These are phyloP conservation scores for Mycena galericulata DNA, from an alignment of 768 basidiomycete species.

Conservation along the genomic window DNA sequence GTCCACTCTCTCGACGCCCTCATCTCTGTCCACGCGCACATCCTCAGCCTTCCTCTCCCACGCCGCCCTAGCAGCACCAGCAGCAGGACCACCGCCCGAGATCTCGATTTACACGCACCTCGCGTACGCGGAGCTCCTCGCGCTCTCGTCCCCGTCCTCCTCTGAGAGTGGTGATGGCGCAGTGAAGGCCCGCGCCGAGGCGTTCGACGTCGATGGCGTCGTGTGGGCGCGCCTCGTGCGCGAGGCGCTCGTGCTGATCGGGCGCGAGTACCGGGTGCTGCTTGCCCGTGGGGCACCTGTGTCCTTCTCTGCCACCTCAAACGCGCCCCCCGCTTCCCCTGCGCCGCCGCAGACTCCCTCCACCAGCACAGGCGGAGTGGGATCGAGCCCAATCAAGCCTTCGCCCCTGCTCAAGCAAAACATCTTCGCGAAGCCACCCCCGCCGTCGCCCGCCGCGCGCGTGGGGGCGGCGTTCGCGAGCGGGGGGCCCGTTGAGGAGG, in stretches of 20 bases:
- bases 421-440: constrained; percentile 56
- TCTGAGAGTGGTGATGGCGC: constrained; percentile 37
- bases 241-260: constrained; percentile 70
- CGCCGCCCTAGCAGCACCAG: constrained; percentile 52
- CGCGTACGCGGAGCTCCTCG: constrained; percentile 73
- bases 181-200: constrained; percentile 43
- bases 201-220: constrained; percentile 41
- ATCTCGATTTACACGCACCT: constrained; percentile 70
- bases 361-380: constrained; percentile 31
- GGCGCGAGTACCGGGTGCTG: constrained; percentile 76
- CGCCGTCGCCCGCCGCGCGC: constrained; percentile 62
- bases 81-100: constrained; percentile 51
- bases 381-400: constrained; percentile 42
- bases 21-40: not conserved
- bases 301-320: constrained; percentile 37
- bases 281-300: constrained; percentile 65
- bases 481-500: constrained; percentile 66
- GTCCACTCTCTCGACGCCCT: constrained; percentile 22
- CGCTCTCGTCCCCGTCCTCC: constrained; percentile 55
- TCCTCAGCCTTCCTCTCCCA: constrained; percentile 4
- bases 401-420: constrained; percentile 52
- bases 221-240: constrained; percentile 74
- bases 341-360: not conserved
- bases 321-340: constrained; percentile 29
- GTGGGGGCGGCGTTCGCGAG: constrained; percentile 71